Percentiles rank a stretch among this genome's conserved stretches.
Evolutionary conservation across 1,139 yeast species (phyloP).

Genomic region (Lodderomyces pseudojiufengensis): DNA sequence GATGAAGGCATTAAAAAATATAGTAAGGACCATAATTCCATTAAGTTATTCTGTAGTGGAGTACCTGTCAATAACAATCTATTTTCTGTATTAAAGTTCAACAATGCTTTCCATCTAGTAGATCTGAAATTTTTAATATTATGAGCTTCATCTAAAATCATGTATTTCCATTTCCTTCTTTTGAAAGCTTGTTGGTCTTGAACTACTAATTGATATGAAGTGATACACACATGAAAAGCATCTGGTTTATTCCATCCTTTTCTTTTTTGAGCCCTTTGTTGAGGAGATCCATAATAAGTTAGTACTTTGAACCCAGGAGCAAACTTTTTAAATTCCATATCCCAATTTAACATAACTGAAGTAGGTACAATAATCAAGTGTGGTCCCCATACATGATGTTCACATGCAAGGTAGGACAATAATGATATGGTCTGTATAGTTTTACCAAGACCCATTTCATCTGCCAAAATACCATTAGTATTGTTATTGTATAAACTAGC

Average conservation of each 20-base stretch:
- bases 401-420: conserved; percentile 85
- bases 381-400: conserved; percentile 95
- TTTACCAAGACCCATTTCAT: conserved; percentile 98
- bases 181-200: conserved; percentile 95
- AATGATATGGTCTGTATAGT: conserved; percentile 94
- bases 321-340: conserved; percentile 96
- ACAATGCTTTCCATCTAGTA: conserved; percentile 92
- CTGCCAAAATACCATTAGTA: conserved; percentile 96
- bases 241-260: conserved; percentile 98
- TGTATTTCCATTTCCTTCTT: conserved; percentile 89
- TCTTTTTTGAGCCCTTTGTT: conserved; percentile 91
- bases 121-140: conserved; percentile 95
- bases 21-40: conserved; percentile 90
- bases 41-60: conserved; percentile 86
- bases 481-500: conserved; percentile 90
- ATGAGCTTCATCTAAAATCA: conserved; percentile 98
- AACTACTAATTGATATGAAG: conserved; percentile 92
- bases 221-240: conserved; percentile 94
- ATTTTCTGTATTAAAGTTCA: conserved; percentile 89
- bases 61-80: conserved; percentile 91
- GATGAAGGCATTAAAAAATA: conserved; percentile 95
- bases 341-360: conserved; percentile 98
- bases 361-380: conserved; percentile 97
- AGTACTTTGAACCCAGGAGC: conserved; percentile 97
- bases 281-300: conserved; percentile 97